Evolutionary conservation across 495 filamentous ascomycete genomes (phyloP), one percentile per base, ranked within the genome.

Genomic region (Trypethelium eluteriae): DNA sequence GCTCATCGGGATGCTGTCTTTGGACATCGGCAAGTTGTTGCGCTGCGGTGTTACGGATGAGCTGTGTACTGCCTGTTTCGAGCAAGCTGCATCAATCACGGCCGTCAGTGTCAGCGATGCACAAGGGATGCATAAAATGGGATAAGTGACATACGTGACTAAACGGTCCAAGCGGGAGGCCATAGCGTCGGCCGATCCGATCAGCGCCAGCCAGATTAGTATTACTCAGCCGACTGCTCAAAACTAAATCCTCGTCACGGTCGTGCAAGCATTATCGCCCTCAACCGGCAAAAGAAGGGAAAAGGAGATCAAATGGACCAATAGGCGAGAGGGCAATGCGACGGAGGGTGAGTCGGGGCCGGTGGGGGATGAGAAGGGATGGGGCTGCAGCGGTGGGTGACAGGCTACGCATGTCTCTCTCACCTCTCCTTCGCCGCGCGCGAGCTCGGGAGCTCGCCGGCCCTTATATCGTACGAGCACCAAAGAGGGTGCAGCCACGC

Each of bases 11-110:
- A 73, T 98, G 95, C 69, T 93, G 88, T 74, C 96, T 98, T 77
- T 98, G 95, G 68, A 96, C 92, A 80, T 98, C 94, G 44, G 90
- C 93, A 46, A 98, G 84, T 79, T 98, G 94, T 73, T 94, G 89
- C 44, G 96, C 95, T 66, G 94, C 94, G 66, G 94, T 98, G 69
- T 96, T 94, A 65, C 95, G 88, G 66, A 98, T 97, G 64, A 98
- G 79, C 72, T 87, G 86, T 66, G 93, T 98, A 76, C 92, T 96
- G 70, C 94, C 94, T 44, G 92, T 96, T 82, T 98, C 95, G 57
- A 98, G 86, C 72, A 98, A 84, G 53, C 94, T 97, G 72, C 47
- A 38, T 14, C 16, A 64, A 32, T 25, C 25, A 25, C 25, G 25
- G 25, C 25, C 25, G 25, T 25, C 25, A 25, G 34, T 47, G 18